phyloP scores from a whole-genome alignment of 2,329 filamentous ascomycete species.

The Sporothrix pallida region DNA sequence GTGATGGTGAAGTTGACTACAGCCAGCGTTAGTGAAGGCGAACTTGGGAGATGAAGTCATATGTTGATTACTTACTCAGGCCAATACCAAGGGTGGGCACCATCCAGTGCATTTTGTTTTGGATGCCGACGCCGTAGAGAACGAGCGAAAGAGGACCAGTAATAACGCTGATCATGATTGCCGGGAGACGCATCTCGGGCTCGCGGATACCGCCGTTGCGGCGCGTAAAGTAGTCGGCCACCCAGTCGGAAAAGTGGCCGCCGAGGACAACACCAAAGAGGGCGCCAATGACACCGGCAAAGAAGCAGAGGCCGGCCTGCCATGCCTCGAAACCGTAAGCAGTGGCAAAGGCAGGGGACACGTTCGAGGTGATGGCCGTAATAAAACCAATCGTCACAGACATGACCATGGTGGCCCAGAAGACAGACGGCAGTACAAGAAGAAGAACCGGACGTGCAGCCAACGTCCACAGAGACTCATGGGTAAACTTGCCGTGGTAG shows the following conservation, averaged over 20 bases:
- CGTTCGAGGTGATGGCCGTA: constrained; percentile 61
- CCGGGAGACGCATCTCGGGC: constrained; percentile 62
- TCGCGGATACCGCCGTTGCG: constrained; percentile 62
- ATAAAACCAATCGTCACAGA: constrained; percentile 60
- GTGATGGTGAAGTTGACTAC: constrained; percentile 62
- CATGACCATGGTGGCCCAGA: constrained; percentile 62
- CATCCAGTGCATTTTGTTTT: constrained; percentile 59
- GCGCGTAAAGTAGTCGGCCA: constrained; percentile 56
- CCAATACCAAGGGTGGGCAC: constrained; percentile 60
- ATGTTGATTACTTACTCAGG: constrained; percentile 45
- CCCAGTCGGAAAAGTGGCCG: constrained; percentile 54
- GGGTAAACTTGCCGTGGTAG: constrained; percentile 51
- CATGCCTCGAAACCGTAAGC: constrained; percentile 54
- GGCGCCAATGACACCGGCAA: constrained; percentile 55
- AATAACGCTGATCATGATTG: constrained; percentile 57
- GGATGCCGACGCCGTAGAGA: constrained; percentile 56
- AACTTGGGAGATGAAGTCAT: too few relatives aligned
- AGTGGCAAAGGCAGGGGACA: constrained; percentile 50
- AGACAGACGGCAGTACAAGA: constrained; percentile 57
- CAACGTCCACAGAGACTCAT: constrained; percentile 55
- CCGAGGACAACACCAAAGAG: constrained; percentile 57
- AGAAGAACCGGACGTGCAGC: constrained; percentile 57
- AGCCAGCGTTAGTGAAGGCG: constrained; percentile 18
- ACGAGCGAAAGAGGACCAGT: constrained; percentile 55
- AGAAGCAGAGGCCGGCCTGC: constrained; percentile 58